phyloP scores from a whole-genome alignment of 1,284 basidiomycete genomes.

The Ustilago curta region DNA sequence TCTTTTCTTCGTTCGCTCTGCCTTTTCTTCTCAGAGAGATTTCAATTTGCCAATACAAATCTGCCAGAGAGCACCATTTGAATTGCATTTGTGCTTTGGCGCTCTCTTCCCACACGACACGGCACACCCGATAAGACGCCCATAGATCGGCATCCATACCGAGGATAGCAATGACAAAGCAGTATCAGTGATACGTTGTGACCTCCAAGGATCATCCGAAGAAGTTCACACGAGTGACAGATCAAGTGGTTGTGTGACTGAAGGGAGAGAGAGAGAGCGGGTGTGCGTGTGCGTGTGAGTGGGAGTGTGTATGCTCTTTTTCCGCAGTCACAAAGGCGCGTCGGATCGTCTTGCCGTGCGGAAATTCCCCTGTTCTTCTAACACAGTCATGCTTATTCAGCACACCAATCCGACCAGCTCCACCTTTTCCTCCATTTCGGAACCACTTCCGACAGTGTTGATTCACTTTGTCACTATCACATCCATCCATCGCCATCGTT shows the following conservation, averaged over 20 bases:
- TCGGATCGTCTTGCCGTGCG: slow-evolving; percentile 9
- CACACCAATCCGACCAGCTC: background rate
- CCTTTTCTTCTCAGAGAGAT: slow-evolving; percentile 7
- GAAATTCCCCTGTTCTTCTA: background rate
- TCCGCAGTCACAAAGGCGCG: slow-evolving; percentile 13
- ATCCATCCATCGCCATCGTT: background rate
- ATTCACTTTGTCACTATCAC: background rate
- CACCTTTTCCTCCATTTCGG: slow-evolving; percentile 2
- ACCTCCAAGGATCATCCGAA: background rate
- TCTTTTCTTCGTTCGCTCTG: slow-evolving; percentile 5
- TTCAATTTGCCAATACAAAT: background rate
- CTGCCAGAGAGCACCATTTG: background rate
- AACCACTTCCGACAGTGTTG: slow-evolving; percentile 5
- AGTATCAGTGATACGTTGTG: background rate
- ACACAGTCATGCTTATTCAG: slow-evolving; percentile 16
- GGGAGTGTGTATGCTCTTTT: background rate
- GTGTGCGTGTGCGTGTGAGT: background rate
- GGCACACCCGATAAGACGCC: too few species aligned
- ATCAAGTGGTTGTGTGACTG: background rate
- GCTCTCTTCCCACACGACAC: too few species aligned
- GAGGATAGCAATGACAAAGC: background rate
- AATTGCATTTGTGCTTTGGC: background rate
- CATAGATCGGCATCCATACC: background rate
- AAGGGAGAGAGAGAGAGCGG: background rate
- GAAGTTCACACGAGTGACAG: background rate